phyloP scores from a whole-genome alignment of 2,329 filamentous ascomycete genomes.

The Chrysosporium queenslandicum region DNA sequence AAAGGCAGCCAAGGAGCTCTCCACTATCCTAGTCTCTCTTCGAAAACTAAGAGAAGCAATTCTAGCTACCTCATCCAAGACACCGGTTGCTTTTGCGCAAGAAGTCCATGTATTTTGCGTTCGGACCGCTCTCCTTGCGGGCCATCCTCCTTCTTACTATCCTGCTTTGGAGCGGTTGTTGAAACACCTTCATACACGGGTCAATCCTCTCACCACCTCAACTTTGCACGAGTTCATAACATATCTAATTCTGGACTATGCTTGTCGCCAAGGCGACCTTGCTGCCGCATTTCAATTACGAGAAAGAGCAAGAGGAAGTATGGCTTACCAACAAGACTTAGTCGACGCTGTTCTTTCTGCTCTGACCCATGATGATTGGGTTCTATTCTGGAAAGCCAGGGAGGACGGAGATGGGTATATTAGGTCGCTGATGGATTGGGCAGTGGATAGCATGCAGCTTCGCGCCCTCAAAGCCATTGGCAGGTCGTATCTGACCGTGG shows the following conservation, averaged over 20 bases:
- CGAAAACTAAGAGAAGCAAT: constrained; percentile 88
- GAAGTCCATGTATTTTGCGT: constrained; percentile 88
- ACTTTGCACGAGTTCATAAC: constrained; percentile 70
- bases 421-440: constrained; percentile 69
- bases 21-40: constrained; percentile 68
- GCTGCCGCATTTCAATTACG: constrained; percentile 61
- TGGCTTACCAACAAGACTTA: constrained; percentile 54
- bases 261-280: constrained; percentile 70
- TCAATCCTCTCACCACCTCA: constrained; percentile 56
- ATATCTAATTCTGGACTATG: constrained; percentile 78
- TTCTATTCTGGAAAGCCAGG: constrained; percentile 62
- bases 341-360: constrained; percentile 60
- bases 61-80: constrained; percentile 57
- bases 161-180: constrained; percentile 76
- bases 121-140: constrained; percentile 67
- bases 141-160: constrained; percentile 79
- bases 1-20: constrained; percentile 53
- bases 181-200: constrained; percentile 53
- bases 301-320: constrained; percentile 38
- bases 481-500: constrained; percentile 65
- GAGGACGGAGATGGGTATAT: constrained; percentile 69
- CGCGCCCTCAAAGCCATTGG: constrained; percentile 82
- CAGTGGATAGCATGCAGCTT: constrained; percentile 60
- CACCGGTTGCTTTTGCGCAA: constrained; percentile 71
- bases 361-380: constrained; percentile 72